A percentile compares a stretch with the other conserved stretches of the same genome.
Evolutionary conservation across 257 asterid genomes (phyloP).

Genomic region (Parsonsia alboflavescens): DNA sequence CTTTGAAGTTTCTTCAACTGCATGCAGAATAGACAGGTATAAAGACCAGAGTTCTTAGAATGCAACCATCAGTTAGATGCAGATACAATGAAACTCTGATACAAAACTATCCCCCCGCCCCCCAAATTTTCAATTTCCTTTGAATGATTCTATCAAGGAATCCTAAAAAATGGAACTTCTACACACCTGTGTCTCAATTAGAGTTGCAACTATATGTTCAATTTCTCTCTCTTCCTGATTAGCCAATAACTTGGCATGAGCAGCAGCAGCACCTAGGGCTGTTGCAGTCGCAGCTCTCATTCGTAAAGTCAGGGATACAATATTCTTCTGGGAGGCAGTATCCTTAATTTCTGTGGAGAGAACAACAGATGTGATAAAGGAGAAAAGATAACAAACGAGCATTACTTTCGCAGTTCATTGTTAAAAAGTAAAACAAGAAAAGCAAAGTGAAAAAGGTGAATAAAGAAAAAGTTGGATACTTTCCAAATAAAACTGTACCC

Average conservation of each 20-base stretch:
- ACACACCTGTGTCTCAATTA: conserved; percentile 75
- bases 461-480: background rate
- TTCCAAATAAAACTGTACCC: conserved; percentile 32
- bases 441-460: background rate
- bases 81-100: background rate
- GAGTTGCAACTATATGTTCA: conserved; percentile 53
- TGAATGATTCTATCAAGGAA: background rate
- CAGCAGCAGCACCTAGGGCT: conserved; percentile 88
- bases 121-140: background rate
- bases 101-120: background rate
- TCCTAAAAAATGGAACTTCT: background rate
- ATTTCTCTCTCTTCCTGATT: conserved; percentile 88
- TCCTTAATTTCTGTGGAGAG: conserved; percentile 35
- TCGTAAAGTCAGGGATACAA: conserved; percentile 59
- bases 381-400: background rate
- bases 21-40: conserved; percentile 9
- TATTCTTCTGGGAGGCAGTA: conserved; percentile 36
- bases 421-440: background rate
- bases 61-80: background rate
- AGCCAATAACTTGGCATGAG: conserved; percentile 82
- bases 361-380: conserved; percentile 11
- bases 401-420: background rate
- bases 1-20: conserved; percentile 61
- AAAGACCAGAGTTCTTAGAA: background rate
- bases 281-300: conserved; percentile 87